Percentiles rank a stretch among this genome's conserved stretches.
Evolutionary conservation across 1,284 basidiomycete genomes (phyloP).

Genomic region (Fomitopsis schrenkii): DNA sequence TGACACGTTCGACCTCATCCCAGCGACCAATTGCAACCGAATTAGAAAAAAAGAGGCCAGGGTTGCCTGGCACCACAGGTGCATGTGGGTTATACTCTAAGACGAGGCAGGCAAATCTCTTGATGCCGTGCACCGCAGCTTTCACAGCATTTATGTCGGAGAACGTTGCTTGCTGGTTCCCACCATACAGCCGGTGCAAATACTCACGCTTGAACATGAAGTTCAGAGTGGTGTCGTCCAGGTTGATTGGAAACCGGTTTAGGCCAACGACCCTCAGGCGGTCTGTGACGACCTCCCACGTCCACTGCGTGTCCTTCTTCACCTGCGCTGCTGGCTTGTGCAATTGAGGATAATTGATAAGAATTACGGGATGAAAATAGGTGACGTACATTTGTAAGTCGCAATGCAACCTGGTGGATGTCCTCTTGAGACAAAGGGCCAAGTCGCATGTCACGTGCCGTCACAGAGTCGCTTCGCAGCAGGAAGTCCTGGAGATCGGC

Average conservation of each 20-base stretch:
- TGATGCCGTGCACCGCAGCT: not conserved
- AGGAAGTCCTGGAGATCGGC: too few species aligned
- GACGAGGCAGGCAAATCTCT: conserved; percentile 1
- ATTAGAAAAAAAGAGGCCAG: not conserved
- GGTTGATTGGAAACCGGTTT: not conserved
- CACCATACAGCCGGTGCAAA: conserved; percentile 3
- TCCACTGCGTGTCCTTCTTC: conserved; percentile 6
- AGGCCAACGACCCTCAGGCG: not conserved
- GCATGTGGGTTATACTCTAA: not conserved
- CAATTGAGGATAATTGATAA: not conserved
- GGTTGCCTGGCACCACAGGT: not conserved
- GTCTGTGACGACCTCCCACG: conserved; percentile 1
- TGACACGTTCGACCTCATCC: not conserved
- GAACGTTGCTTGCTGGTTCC: conserved; percentile 1
- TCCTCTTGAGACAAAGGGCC: too few species aligned
- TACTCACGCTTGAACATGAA: not conserved
- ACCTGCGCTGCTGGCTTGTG: not conserved
- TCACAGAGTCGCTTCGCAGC: too few species aligned
- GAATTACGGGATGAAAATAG: not conserved
- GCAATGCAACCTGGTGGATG: too few species aligned
- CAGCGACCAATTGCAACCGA: too few species aligned
- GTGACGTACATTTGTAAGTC: not conserved
- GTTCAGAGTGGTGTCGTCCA: not conserved
- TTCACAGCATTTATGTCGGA: not conserved
- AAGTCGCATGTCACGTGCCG: too few species aligned